These are phyloP conservation scores for Cyberlindnera meyerae DNA, from an alignment of 805 yeast species.

Conservation along the genomic window DNA sequence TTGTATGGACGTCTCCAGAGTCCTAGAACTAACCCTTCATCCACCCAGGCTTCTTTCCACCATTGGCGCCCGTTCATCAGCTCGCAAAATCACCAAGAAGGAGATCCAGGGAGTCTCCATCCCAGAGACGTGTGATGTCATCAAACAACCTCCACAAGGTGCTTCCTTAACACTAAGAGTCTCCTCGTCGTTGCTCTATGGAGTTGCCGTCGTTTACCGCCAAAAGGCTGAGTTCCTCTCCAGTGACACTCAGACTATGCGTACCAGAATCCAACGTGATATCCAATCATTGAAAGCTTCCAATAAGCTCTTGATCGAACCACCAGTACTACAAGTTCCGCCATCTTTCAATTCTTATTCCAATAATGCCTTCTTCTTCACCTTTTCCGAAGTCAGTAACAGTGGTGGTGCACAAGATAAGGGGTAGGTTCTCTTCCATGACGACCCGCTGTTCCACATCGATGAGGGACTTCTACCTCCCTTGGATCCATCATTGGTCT, in stretches of 20 bases:
- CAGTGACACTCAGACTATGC: conserved; percentile 20
- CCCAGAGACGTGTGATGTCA: conserved; percentile 36
- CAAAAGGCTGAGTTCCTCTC: conserved; percentile 44
- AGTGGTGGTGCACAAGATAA: background rate
- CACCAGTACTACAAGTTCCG: conserved; percentile 7
- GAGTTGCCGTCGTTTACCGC: conserved; percentile 41
- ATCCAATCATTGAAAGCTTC: conserved; percentile 7
- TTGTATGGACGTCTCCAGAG: too few relatives aligned
- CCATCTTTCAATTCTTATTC: background rate
- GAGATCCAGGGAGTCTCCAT: conserved; percentile 36
- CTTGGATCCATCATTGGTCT: conserved; percentile 15
- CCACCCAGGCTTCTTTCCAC: conserved; percentile 34
- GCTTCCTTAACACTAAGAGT: conserved; percentile 27
- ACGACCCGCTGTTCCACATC: conserved; percentile 36
- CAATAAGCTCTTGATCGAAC: conserved; percentile 8
- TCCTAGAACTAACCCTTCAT: too few relatives aligned
- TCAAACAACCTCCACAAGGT: conserved; percentile 21
- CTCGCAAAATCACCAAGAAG: conserved; percentile 28
- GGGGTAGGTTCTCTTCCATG: conserved; percentile 24
- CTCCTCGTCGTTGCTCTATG: conserved; percentile 40
- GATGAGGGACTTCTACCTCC: conserved; percentile 28
- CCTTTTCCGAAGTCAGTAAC: background rate
- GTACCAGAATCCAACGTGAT: conserved; percentile 24
- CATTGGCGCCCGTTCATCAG: conserved; percentile 31
- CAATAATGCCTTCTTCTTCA: background rate